A percentile compares a stretch with the other conserved stretches of the same genome.
Evolutionary conservation across 2,329 filamentous ascomycete species (phyloP).

Genomic region (Xylaria polymorpha): DNA sequence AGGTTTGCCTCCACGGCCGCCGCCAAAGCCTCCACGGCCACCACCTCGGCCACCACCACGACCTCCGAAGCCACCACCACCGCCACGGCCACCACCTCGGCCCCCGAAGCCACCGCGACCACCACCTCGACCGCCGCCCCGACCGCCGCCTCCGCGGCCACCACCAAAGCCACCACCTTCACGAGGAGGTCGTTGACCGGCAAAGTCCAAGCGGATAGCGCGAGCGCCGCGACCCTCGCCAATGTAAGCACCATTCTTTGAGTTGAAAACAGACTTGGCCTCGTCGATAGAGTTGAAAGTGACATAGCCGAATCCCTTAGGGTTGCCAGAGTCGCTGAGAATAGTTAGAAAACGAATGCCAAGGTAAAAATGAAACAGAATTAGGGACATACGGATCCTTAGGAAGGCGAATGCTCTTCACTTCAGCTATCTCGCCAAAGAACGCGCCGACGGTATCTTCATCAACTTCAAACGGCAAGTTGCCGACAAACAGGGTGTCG

Average conservation of each 20-base stretch:
- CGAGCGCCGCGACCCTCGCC: slow-evolving; percentile 76
- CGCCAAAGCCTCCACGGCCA: slow-evolving; percentile 56
- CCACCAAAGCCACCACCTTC: slow-evolving; percentile 62
- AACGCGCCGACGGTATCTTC: slow-evolving; percentile 79
- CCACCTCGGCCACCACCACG: slow-evolving; percentile 63
- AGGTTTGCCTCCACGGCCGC: slow-evolving; percentile 63
- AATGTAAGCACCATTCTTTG: slow-evolving; percentile 73
- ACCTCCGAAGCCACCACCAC: slow-evolving; percentile 61
- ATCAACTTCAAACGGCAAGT: slow-evolving; percentile 85
- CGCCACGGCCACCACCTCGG: slow-evolving; percentile 64
- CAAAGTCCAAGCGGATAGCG: slow-evolving; percentile 84
- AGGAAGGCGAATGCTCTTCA: slow-evolving; percentile 85
- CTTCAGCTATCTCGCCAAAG: slow-evolving; percentile 76
- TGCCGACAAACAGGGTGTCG: slow-evolving; percentile 91
- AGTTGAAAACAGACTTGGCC: slow-evolving; percentile 78
- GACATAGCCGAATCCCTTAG: slow-evolving; percentile 95
- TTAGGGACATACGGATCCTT: slow-evolving; percentile 75
- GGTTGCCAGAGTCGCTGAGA: slow-evolving; percentile 77
- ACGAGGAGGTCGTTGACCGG: slow-evolving; percentile 72
- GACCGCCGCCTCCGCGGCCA: slow-evolving; percentile 60
- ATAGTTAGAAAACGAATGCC: slow-evolving; percentile 46
- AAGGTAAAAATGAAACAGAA: neutral
- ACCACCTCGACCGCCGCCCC: slow-evolving; percentile 64
- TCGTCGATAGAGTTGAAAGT: slow-evolving; percentile 85
- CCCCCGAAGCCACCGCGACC: slow-evolving; percentile 63